Evolutionary conservation across 306 rosid genomes (phyloP).

Genomic region (Begonia peltatifolia): DNA sequence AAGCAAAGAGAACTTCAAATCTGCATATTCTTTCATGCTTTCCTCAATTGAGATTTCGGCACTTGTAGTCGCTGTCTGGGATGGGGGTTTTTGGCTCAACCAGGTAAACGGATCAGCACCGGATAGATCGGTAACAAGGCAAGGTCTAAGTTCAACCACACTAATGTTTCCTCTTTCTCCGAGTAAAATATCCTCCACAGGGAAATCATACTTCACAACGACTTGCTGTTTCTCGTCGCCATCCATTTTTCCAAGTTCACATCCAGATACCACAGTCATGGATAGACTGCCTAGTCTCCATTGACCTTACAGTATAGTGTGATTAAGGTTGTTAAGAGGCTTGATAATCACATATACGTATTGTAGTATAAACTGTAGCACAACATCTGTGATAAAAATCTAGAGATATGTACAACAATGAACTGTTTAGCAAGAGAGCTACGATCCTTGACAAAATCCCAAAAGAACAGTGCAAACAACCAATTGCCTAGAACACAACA

Average conservation of each 20-base stretch:
- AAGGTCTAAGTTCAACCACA: conserved; percentile 69
- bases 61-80: conserved; percentile 12
- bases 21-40: conserved; percentile 67
- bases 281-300: conserved; percentile 66
- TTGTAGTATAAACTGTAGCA: no score
- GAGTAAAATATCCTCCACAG: conserved; percentile 41
- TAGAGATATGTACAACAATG: no score
- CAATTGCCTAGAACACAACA: no score
- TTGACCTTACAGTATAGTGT: conserved; percentile 68
- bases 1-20: conserved; percentile 70
- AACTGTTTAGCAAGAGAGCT: no score
- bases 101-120: conserved; percentile 41
- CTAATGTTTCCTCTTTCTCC: conserved; percentile 59
- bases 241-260: conserved; percentile 20
- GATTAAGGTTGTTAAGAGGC: conserved; percentile 19
- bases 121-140: conserved; percentile 25
- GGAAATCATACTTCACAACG: conserved; percentile 44
- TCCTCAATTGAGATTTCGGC: no score
- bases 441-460: no score
- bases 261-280: conserved; percentile 28
- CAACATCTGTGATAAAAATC: no score
- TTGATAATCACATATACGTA: background rate
- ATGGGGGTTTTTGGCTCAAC: conserved; percentile 15
- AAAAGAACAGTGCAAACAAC: no score
- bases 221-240: conserved; percentile 11